Evolutionary conservation across 1,284 basidiomycete genomes (phyloP).

Genomic region (Rhodotorula sp.): DNA sequence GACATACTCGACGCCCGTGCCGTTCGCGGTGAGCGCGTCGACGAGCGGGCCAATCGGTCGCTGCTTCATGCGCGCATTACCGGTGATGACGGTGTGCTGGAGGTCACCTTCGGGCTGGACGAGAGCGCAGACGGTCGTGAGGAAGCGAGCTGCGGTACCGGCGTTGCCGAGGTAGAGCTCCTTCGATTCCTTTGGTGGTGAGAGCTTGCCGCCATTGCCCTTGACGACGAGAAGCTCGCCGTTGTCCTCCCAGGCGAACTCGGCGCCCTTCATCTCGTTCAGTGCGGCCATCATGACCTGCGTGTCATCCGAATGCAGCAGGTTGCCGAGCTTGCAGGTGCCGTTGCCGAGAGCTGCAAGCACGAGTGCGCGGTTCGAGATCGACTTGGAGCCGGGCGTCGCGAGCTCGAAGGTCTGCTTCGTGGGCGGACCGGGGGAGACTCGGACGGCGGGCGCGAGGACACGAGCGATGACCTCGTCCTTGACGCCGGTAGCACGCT

Average conservation of each 20-base stretch:
- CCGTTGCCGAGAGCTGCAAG: conserved; percentile 88
- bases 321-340: conserved; percentile 81
- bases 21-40: conserved; percentile 80
- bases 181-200: conserved; percentile 70
- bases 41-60: conserved; percentile 92
- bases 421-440: conserved; percentile 64
- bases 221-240: conserved; percentile 89
- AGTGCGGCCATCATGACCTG: conserved; percentile 98
- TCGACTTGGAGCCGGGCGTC: conserved; percentile 94
- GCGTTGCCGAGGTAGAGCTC: conserved; percentile 96
- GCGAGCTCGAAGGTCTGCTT: conserved; percentile 73
- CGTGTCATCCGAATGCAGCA: conserved; percentile 96
- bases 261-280: conserved; percentile 84
- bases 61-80: conserved; percentile 98
- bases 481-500: conserved; percentile 79
- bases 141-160: conserved; percentile 95
- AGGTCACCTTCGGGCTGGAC: conserved; percentile 53
- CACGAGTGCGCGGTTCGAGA: conserved; percentile 92
- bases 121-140: conserved; percentile 91
- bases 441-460: conserved; percentile 70
- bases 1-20: conserved; percentile 72
- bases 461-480: conserved; percentile 78
- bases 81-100: conserved; percentile 76
- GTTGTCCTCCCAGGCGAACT: conserved; percentile 85
- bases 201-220: conserved; percentile 78